These are phyloP conservation scores for Xylaria sp. DNA, from an alignment of 2,329 filamentous ascomycete genomes.

Conservation along the genomic window DNA sequence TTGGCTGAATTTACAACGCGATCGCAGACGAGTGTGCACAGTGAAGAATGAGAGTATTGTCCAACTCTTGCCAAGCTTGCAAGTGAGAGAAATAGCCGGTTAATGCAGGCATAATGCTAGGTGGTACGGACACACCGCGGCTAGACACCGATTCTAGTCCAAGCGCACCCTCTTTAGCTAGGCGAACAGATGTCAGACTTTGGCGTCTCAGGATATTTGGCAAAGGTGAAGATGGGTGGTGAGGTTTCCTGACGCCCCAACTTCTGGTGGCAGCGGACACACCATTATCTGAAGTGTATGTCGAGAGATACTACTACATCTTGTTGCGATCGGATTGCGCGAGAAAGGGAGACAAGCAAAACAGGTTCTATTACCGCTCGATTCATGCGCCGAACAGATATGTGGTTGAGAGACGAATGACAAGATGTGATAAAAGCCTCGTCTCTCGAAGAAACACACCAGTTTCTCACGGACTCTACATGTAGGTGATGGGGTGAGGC, in stretches of 20 bases:
- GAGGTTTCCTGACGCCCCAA: neutral
- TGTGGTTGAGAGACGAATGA: too few species aligned
- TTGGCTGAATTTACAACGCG: constrained; percentile 19
- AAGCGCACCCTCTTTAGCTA: neutral
- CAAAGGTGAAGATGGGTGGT: neutral
- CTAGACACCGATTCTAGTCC: neutral
- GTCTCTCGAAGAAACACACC: neutral
- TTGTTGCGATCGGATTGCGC: too few species aligned
- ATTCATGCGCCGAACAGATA: too few species aligned
- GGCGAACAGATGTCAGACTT: neutral
- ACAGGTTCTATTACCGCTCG: too few species aligned
- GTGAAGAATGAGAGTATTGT: neutral
- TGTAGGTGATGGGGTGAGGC: neutral
- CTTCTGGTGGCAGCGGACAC: too few species aligned
- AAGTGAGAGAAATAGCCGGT: neutral
- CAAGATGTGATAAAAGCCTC: too few species aligned
- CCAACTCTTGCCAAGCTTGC: neutral
- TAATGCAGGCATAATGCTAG: neutral
- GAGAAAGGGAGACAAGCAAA: too few species aligned
- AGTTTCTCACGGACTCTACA: neutral
- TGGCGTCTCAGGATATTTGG: neutral
- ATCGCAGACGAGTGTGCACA: constrained; percentile 15
- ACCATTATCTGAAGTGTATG: too few species aligned
- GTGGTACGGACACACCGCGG: neutral
- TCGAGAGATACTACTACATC: too few species aligned